Conservation (phyloP, 192 early-diverging fungal genomes). For the Radiomyces spectabilis region DNA sequence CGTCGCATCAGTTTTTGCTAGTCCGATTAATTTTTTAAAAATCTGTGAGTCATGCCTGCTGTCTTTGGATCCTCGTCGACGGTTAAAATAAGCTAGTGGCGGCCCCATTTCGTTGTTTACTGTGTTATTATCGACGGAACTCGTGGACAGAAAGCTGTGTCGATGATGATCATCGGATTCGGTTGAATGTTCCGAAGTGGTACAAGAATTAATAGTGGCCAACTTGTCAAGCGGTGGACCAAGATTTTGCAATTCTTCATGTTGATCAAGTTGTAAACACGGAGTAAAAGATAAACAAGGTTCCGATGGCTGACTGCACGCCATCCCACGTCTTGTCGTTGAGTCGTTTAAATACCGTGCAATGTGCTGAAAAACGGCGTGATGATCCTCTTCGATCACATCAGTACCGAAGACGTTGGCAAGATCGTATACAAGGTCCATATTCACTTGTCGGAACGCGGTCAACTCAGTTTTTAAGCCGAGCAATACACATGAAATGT, state of each 20-base stretch:
- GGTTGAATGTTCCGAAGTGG: too few relatives aligned
- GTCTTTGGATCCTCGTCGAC: not conserved
- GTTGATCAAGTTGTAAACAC: too few relatives aligned
- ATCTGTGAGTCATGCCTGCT: not conserved
- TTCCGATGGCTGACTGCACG: slow-evolving; percentile 4
- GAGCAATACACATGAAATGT: slow-evolving; percentile 17
- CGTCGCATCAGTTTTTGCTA: not conserved
- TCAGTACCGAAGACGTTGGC: slow-evolving; percentile 5
- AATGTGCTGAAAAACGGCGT: too few relatives aligned
- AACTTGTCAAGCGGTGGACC: too few relatives aligned
- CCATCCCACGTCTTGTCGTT: too few relatives aligned
- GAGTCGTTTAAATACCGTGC: too few relatives aligned
- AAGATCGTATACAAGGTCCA: slow-evolving; percentile 4
- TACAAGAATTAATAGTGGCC: too few relatives aligned
- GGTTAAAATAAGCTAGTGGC: not conserved
- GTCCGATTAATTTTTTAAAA: not conserved
- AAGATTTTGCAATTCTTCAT: too few relatives aligned
- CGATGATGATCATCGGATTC: too few relatives aligned
- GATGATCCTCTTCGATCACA: slow-evolving; percentile 1
- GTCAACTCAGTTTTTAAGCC: slow-evolving; percentile 22
- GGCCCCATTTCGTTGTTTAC: not conserved
- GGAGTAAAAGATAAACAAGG: too few relatives aligned
- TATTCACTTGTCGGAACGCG: slow-evolving; percentile 10
- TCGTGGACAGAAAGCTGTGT: too few relatives aligned
- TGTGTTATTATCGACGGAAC: not conserved